These are phyloP conservation scores for Jatropha multifida DNA, from an alignment of 441 rosid species.

Conservation along the genomic window DNA sequence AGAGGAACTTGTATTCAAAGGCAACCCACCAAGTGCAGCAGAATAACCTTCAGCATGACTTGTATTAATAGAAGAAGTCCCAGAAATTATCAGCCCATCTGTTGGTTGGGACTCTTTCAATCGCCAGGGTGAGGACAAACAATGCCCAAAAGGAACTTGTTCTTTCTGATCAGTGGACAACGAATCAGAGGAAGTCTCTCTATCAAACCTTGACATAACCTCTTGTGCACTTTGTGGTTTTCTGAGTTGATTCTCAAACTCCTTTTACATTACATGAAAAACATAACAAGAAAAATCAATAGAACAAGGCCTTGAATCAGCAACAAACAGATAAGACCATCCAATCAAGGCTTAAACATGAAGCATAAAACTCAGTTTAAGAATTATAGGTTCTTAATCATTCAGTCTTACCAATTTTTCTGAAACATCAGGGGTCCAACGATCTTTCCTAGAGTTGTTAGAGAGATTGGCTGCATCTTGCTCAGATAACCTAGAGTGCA, in stretches of 20 bases:
- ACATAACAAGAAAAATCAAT: constrained; percentile 16
- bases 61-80: constrained; percentile 24
- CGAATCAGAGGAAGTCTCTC: constrained; percentile 45
- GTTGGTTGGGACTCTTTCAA: constrained; percentile 32
- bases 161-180: constrained; percentile 55
- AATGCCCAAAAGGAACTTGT: constrained; percentile 34
- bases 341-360: not conserved
- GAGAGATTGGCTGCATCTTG: constrained; percentile 49
- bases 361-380: constrained; percentile 11
- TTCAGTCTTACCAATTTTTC: constrained; percentile 67
- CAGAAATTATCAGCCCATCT: constrained; percentile 38
- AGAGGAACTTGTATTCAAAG: constrained; percentile 43
- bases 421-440: constrained; percentile 52
- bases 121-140: constrained; percentile 43
- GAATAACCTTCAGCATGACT: constrained; percentile 52
- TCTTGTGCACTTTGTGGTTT: constrained; percentile 44
- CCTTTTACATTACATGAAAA: constrained; percentile 44
- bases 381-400: constrained; percentile 1
- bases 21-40: constrained; percentile 43
- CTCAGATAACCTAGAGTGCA: constrained; percentile 71
- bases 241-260: constrained; percentile 44
- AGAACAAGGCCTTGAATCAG: not conserved
- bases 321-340: not conserved
- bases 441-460: constrained; percentile 50
- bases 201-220: constrained; percentile 44